Base-by-base conservation (phyloP, 2,329 filamentous ascomycete species). In the Didymella segeticola region DNA sequence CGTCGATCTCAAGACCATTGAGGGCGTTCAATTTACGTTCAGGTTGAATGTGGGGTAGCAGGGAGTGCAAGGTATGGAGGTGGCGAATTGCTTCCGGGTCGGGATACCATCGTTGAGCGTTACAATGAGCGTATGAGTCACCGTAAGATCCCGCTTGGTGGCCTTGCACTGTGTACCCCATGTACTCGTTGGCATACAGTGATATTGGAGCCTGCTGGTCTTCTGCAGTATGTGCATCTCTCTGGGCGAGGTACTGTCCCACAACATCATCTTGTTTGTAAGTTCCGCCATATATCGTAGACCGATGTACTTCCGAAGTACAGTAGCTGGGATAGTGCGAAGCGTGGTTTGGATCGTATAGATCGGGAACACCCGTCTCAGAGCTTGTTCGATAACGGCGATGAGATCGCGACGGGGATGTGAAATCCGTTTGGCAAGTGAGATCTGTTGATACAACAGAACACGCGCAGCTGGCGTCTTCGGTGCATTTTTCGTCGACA, bases 71-170 rank as follows among this genome's bases (percentile, higher is more conserved):
- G 17, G 58, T 53, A 37, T 65, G 57, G 2, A 55, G 22, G 43
- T 60, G 60, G 50, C 63, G 63, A 41, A 66, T 62, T 2, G 43
- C n/a, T 15, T 66, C 63, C 26, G 57, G 58, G 46, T 65, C 45
- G 14, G 62, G 54, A 39, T 62, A 65, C 22, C 12, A 20, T 26
- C 29, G 12, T 4, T 47, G 17, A 11, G 15, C 1, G 20, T 15
- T 25, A 22, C 33, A 15, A 31, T 51, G 26, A 2, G 4, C 10
- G 14, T 48, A 43, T 36, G 47, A 43, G 10, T 51, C 54, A 55
- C 42, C 29, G 20, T 4, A 20, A 1, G 37, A 30, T 15, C 15
- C 17, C 2, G 14, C 20, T 22, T 6, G 33, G 10, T 43, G 36
- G 39, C 29, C 36, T 39, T 20, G 49, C 4, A 23, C 15, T n/a